These are phyloP conservation scores for Pelargonium citronellum DNA, from an alignment of 441 rosid species.

Conservation along the genomic window DNA sequence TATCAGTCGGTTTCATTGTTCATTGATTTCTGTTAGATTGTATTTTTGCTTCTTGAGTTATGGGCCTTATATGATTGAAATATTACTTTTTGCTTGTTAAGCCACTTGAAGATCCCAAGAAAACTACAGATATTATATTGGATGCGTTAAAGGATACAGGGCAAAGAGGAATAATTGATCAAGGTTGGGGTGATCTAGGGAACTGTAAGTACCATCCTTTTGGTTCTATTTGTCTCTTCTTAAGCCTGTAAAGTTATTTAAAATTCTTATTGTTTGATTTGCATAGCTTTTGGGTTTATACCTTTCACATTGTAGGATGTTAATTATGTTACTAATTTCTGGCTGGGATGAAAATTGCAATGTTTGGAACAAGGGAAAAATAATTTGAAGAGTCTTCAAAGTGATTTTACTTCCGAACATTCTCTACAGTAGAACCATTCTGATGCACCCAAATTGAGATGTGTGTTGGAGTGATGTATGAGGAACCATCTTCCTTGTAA, in stretches of 20 bases:
- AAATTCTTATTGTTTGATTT: not conserved
- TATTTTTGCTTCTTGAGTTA: not conserved
- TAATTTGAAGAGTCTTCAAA: no score
- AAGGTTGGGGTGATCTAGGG: conserved; percentile 99
- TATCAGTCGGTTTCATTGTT: not conserved
- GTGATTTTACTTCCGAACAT: no score
- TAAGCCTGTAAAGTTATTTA: not conserved
- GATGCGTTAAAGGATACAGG: conserved; percentile 76
- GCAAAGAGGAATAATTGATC: conserved; percentile 90
- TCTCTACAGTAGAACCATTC: no score
- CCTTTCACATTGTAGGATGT: conserved; percentile 2
- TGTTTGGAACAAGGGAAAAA: no score
- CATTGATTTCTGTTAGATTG: not conserved
- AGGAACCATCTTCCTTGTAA: no score
- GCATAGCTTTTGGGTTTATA: not conserved
- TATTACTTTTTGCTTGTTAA: conserved; percentile 31
- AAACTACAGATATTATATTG: conserved; percentile 65
- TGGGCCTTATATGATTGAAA: conserved; percentile 13
- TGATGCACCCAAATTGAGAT: no score
- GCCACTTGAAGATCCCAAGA: conserved; percentile 91
- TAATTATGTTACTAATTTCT: no score
- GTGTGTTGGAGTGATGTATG: no score
- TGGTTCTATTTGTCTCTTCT: conserved; percentile 7
- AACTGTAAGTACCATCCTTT: conserved; percentile 49
- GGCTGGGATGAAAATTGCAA: no score